Percentiles rank a stretch among this genome's conserved stretches.
phyloP scores from a whole-genome alignment of 345 rosid genomes.

The Boechera retrofracta region DNA sequence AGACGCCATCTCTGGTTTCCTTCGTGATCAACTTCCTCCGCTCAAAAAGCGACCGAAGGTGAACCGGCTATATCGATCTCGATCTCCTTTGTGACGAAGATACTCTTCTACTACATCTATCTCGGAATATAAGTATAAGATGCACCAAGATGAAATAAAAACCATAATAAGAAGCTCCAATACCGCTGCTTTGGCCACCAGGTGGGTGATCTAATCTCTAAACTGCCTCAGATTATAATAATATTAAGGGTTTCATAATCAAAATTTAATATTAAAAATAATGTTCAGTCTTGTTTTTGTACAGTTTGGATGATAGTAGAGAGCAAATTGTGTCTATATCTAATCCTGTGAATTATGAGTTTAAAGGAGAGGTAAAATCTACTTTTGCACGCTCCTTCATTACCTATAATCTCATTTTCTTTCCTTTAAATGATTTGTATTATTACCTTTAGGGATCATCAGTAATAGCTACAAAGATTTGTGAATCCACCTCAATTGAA shows the following conservation, averaged over 20 bases:
- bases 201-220: background rate
- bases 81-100: slow-evolving; percentile 2
- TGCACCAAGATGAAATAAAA: slow-evolving; percentile 17
- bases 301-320: slow-evolving; percentile 10
- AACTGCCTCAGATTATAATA: background rate
- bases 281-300: background rate
- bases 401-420: background rate
- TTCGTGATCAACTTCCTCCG: slow-evolving; percentile 2
- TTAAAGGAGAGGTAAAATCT: background rate
- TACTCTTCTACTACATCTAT: background rate
- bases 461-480: background rate
- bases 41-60: background rate
- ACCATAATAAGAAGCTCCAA: background rate
- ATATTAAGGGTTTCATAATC: background rate
- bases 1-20: slow-evolving; percentile 23
- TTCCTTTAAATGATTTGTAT: background rate
- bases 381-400: background rate
- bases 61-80: slow-evolving; percentile 12
- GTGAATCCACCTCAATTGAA: slow-evolving; percentile 3
- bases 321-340: background rate
- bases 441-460: slow-evolving; percentile 8
- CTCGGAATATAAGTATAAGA: background rate
- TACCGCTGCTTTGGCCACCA: background rate
- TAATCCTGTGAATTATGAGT: background rate
- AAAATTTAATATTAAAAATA: background rate